phyloP scores from a whole-genome alignment of 2,329 filamentous ascomycete genomes.

The Colletotrichum euphorbiae region DNA sequence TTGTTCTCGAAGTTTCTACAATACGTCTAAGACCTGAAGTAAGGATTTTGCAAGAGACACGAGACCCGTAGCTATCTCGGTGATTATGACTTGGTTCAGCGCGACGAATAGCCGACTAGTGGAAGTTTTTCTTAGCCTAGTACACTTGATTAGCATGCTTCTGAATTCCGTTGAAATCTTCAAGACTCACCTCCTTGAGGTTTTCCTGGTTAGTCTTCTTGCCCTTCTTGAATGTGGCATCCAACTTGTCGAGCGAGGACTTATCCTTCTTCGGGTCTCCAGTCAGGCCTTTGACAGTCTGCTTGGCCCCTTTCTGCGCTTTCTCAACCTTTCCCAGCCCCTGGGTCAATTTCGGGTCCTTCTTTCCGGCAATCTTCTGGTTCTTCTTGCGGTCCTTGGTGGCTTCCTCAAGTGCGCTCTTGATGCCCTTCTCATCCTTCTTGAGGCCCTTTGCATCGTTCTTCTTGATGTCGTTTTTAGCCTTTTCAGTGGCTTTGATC shows the following conservation, averaged over 20 bases:
- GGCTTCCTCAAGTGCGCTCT: conserved; percentile 16
- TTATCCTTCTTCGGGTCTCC: conserved; percentile 29
- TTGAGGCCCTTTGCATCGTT: conserved; percentile 20
- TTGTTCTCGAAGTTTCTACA: no score
- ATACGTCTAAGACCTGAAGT: no score
- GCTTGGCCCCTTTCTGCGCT: conserved; percentile 25
- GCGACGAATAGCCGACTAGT: not conserved
- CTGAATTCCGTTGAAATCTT: not conserved
- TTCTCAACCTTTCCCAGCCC: conserved; percentile 28
- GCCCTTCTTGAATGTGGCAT: conserved; percentile 28
- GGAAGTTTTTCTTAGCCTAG: conserved; percentile 35
- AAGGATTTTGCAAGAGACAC: no score
- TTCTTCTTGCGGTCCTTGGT: conserved; percentile 27
- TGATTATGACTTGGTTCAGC: no score
- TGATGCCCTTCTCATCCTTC: conserved; percentile 27
- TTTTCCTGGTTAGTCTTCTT: conserved; percentile 27
- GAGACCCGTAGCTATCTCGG: no score
- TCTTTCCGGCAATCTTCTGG: conserved; percentile 31
- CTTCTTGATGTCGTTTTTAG: conserved; percentile 11
- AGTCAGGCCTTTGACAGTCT: conserved; percentile 22
- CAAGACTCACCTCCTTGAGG: conserved; percentile 21
- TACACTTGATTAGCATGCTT: not conserved
- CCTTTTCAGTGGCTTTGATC: conserved; percentile 15
- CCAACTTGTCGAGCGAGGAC: not conserved
- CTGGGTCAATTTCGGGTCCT: conserved; percentile 13